Percentiles rank a stretch among this genome's conserved stretches.
phyloP scores from a whole-genome alignment of 352 stramenopile species.

The Globisporangium camurandrum region DNA sequence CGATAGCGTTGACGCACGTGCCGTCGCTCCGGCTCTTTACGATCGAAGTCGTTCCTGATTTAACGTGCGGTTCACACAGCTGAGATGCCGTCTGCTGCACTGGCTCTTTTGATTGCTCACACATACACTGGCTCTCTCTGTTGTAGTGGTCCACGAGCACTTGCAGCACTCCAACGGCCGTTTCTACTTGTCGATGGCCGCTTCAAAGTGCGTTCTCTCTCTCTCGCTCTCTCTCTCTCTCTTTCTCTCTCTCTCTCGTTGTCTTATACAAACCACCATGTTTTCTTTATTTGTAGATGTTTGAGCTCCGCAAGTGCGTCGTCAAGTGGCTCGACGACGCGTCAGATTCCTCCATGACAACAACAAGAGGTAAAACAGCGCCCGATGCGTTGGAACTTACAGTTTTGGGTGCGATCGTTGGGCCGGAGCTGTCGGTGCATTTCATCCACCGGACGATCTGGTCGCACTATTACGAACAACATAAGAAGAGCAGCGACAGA shows the following conservation, averaged over 20 bases:
- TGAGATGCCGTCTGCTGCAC: background rate
- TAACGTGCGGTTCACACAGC: background rate
- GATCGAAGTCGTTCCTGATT: constrained; percentile 8
- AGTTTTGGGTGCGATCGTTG: constrained; percentile 51
- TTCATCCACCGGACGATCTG: constrained; percentile 67
- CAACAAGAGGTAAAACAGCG: too few relatives aligned
- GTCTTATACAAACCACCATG: background rate
- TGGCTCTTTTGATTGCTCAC: background rate
- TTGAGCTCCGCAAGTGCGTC: constrained; percentile 47
- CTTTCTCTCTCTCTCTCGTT: background rate
- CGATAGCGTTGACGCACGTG: background rate
- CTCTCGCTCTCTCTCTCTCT: background rate
- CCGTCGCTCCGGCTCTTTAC: constrained; percentile 5
- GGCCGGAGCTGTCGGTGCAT: constrained; percentile 49
- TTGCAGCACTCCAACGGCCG: constrained; percentile 29
- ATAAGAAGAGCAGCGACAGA: too few relatives aligned
- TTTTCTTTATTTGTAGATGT: constrained; percentile 37
- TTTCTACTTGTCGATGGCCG: constrained; percentile 57
- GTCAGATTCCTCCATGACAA: too few relatives aligned
- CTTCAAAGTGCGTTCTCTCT: constrained; percentile 31
- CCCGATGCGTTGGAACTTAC: constrained; percentile 36
- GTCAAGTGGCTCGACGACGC: constrained; percentile 23
- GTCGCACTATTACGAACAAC: constrained; percentile 45
- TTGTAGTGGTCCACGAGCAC: background rate
- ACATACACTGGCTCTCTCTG: background rate